Percentiles rank a stretch among this genome's conserved stretches.
phyloP scores from a whole-genome alignment of 2,329 filamentous ascomycete genomes.

The Lachnellula suecica region DNA sequence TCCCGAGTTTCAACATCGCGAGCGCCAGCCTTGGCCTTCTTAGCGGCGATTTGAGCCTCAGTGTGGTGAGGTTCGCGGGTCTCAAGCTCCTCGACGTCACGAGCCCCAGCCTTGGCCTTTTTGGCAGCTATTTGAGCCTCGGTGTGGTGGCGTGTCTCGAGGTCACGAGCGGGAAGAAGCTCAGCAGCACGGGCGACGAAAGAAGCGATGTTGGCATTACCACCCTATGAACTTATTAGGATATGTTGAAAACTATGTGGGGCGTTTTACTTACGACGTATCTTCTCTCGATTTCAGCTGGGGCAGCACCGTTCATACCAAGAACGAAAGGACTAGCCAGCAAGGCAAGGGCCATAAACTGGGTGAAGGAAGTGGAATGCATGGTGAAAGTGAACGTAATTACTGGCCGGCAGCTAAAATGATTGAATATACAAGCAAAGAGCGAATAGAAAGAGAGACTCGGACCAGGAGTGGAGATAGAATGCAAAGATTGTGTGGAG shows the following conservation, averaged over 20 bases:
- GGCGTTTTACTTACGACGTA: not conserved
- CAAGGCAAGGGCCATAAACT: slow-evolving; percentile 4
- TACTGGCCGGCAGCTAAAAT: slow-evolving; percentile 1
- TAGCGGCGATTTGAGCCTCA: slow-evolving; percentile 10
- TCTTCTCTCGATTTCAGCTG: not conserved
- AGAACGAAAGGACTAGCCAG: slow-evolving; percentile 5
- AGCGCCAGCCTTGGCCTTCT: slow-evolving; percentile 8
- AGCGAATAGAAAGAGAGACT: slow-evolving; percentile 1
- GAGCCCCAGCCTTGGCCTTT: slow-evolving; percentile 5
- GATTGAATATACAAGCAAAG: not conserved
- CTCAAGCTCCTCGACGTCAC: slow-evolving; percentile 3
- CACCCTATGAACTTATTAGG: not conserved
- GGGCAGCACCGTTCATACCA: not conserved
- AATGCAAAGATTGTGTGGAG: slow-evolving; percentile 1
- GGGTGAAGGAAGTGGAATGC: slow-evolving; percentile 3
- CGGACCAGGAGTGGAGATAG: slow-evolving; percentile 2
- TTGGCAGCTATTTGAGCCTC: slow-evolving; percentile 11
- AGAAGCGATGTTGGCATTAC: not conserved
- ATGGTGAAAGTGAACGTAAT: slow-evolving; percentile 4
- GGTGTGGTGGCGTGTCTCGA: slow-evolving; percentile 9
- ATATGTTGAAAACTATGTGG: not conserved
- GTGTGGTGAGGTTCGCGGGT: slow-evolving; percentile 12
- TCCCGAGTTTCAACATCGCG: not conserved
- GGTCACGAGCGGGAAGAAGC: slow-evolving; percentile 1
- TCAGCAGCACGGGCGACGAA: not conserved